Evolutionary conservation across 192 early-diverging fungal genomes (phyloP).

Genomic region (Radiomyces spectabilis): DNA sequence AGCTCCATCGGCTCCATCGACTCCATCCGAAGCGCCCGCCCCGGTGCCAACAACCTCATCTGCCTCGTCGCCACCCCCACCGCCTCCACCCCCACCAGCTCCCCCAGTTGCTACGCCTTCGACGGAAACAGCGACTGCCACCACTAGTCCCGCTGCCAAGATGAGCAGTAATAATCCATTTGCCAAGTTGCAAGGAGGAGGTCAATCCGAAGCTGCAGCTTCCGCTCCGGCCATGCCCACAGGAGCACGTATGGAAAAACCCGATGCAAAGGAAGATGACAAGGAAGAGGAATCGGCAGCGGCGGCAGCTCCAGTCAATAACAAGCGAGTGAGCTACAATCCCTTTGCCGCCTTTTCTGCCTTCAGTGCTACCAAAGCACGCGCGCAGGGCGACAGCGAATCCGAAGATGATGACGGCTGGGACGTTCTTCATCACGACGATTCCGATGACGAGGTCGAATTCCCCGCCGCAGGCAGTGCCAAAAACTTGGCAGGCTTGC

Average conservation of each 20-base stretch:
- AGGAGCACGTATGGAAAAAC: slow-evolving; percentile 8
- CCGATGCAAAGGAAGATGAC: background rate
- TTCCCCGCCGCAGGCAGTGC: slow-evolving; percentile 24
- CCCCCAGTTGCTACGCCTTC: background rate
- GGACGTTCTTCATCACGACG: slow-evolving; percentile 26
- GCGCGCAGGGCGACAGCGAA: slow-evolving; percentile 3
- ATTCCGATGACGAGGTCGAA: slow-evolving; percentile 16
- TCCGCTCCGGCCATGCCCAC: no score
- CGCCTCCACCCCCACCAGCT: slow-evolving; percentile 4
- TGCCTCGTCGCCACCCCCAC: slow-evolving; percentile 7
- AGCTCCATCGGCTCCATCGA: background rate
- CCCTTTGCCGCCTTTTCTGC: slow-evolving; percentile 29
- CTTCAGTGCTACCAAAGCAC: slow-evolving; percentile 5
- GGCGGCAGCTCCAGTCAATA: no score
- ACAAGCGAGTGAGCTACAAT: slow-evolving; percentile 32
- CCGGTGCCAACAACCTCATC: background rate
- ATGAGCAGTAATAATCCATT: slow-evolving; percentile 28
- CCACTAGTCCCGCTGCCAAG: background rate
- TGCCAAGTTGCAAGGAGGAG: slow-evolving; percentile 15
- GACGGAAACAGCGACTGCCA: background rate
- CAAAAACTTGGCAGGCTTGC: slow-evolving; percentile 21
- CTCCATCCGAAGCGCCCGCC: slow-evolving; percentile 2
- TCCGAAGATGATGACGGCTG: slow-evolving; percentile 27
- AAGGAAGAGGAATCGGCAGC: background rate
- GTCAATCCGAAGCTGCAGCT: background rate